phyloP scores from a whole-genome alignment of 208 protist species.

The Crithidia sp. region DNA sequence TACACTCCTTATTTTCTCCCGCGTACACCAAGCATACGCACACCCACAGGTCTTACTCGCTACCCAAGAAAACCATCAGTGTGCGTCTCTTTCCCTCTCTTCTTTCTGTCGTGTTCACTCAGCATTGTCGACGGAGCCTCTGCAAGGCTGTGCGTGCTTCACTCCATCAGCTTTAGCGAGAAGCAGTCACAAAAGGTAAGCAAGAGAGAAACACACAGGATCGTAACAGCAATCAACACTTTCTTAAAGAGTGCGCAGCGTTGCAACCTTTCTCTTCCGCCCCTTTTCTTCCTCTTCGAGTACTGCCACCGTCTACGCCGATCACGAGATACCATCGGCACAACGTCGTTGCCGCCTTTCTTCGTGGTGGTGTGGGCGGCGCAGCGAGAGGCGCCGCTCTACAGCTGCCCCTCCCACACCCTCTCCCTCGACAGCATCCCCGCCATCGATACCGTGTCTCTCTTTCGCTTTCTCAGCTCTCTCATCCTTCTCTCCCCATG shows the following conservation, averaged over 20 bases:
- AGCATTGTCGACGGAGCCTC: no score
- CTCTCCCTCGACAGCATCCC: background rate
- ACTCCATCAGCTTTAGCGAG: no score
- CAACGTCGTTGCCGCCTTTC: background rate
- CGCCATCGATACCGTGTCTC: background rate
- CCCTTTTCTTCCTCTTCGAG: no score
- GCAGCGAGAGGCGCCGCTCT: conserved; percentile 6
- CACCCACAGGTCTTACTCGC: background rate
- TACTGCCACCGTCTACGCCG: background rate
- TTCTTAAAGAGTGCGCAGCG: no score
- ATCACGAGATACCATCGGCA: background rate
- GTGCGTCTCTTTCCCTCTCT: no score
- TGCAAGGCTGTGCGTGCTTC: no score
- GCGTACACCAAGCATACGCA: background rate
- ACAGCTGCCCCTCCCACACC: conserved; percentile 9
- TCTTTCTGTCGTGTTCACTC: no score
- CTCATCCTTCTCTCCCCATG: conserved; percentile 10
- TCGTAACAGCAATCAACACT: no score
- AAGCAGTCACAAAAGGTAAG: no score
- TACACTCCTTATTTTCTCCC: background rate
- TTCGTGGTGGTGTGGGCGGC: conserved; percentile 27
- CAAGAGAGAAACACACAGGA: no score
- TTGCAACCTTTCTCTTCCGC: no score
- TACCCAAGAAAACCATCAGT: background rate
- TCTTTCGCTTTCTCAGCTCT: conserved; percentile 13